These are phyloP conservation scores for Carex littledalei DNA, from an alignment of 176 grass and related monocot genomes.

Conservation along the genomic window DNA sequence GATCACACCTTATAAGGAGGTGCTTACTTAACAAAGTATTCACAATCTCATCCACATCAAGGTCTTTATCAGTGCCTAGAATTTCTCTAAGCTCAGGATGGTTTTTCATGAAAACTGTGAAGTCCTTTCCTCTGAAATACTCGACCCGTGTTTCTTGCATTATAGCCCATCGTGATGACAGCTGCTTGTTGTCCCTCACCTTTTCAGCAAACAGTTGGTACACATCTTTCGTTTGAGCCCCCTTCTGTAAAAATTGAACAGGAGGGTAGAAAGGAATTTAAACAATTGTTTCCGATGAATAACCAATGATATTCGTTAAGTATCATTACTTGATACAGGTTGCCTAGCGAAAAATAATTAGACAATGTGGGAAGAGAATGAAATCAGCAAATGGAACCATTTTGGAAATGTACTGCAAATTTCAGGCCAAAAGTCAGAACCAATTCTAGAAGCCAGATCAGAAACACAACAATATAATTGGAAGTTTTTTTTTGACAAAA, in stretches of 20 bases:
- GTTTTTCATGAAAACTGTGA: slow-evolving; percentile 73
- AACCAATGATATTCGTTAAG: neutral
- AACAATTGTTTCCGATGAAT: neutral
- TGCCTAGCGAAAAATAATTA: neutral
- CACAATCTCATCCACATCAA: slow-evolving; percentile 77
- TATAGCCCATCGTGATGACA: slow-evolving; percentile 96
- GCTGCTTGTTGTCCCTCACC: slow-evolving; percentile 97
- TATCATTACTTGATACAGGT: neutral
- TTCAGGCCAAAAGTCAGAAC: neutral
- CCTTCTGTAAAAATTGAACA: slow-evolving; percentile 36
- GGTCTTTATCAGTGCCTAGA: slow-evolving; percentile 69
- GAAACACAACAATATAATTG: neutral
- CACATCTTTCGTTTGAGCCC: slow-evolving; percentile 69
- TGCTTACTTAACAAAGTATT: slow-evolving; percentile 71
- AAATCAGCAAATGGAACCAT: neutral
- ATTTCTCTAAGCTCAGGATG: slow-evolving; percentile 80
- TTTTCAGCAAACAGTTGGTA: slow-evolving; percentile 94
- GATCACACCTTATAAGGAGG: slow-evolving; percentile 83
- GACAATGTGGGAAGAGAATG: neutral
- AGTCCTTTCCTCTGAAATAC: slow-evolving; percentile 98
- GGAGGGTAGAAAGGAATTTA: neutral
- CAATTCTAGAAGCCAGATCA: neutral
- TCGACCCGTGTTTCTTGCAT: slow-evolving; percentile 99
- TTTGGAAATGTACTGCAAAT: neutral
- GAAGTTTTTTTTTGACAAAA: no score